Base-by-base conservation (phyloP, 352 stramenopile genomes). In the Salisapilia sapeloensis region DNA sequence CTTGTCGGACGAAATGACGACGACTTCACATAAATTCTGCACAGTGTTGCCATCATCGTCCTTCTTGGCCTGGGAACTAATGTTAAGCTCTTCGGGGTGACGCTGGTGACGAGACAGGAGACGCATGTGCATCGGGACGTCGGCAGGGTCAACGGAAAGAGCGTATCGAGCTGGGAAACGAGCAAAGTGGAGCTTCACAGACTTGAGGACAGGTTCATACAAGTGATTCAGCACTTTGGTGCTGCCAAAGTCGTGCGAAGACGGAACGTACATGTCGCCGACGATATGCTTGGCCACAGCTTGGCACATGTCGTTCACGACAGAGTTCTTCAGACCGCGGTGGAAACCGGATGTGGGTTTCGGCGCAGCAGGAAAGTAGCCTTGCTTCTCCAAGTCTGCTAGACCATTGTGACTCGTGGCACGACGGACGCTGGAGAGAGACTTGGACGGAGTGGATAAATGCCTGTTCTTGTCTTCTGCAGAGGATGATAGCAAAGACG, bases 221-320 rank as follows among this genome's bases (percentile, higher is more conserved):
- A 90, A 37, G 38, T 90, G 74, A 33, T 90, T 90, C 20, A 85
- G 45, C 35, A 85, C 74, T 44, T 82, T 82, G 25, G 75, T 76
- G 21, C 61, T 53, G 14, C 70, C 70, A 17, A 77, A 59, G 2
- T 67, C 69, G 0, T 55, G 60, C 0, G 66, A 77, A 0, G 66
- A 70, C 24, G 65, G 69, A 32, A 86, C 72, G 31, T 87, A 87
- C 38, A 84, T 63, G 37, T 90, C 74, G 17, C 74, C 74, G 18
- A 90, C 74, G 70, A 90, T 90, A 50, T 90, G 74, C 52, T 90
- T 90, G 28, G 82, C 74, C 0, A 89, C 74, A 0, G 74, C 74
- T 24, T 66, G 66, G 40, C 74, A 89, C 74, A 89, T 89, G 33
- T 89, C 74, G 50, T 89, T 85, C 35, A 89, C 66, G 22, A 89